Percentiles rank a stretch among this genome's conserved stretches.
Evolutionary conservation across 176 grass and related monocot species (phyloP).

Genomic region (Zoysia japonica): DNA sequence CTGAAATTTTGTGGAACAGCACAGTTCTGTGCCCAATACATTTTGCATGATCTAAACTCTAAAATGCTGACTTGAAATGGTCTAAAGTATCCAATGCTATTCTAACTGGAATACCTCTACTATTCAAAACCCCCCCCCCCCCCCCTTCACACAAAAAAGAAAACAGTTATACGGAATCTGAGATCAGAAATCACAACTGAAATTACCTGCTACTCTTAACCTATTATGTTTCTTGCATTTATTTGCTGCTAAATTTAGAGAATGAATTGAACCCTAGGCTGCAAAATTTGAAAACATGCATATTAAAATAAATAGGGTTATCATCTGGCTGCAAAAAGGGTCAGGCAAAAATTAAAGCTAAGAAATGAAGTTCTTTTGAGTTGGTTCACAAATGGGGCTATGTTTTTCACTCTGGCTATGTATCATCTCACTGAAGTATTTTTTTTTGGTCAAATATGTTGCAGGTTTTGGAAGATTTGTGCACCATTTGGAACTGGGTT

Average conservation of each 20-base stretch:
- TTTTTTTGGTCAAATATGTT: not conserved
- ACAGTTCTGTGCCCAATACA: not conserved
- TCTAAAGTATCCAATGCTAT: not conserved
- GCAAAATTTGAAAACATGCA: not conserved
- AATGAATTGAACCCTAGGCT: not conserved
- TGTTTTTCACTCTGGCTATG: not conserved
- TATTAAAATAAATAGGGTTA: not conserved
- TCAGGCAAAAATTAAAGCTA: not conserved
- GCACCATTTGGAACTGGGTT: conserved; percentile 89
- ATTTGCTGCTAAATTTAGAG: not conserved
- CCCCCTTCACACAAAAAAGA: no score
- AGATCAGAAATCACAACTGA: not conserved
- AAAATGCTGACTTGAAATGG: not conserved
- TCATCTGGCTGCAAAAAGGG: not conserved
- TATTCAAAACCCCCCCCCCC: no score
- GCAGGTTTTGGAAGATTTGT: conserved; percentile 88
- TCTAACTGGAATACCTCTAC: not conserved
- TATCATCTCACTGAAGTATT: conserved; percentile 3
- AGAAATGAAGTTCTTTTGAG: not conserved
- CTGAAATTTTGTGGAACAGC: not conserved
- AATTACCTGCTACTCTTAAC: not conserved
- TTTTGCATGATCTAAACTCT: not conserved
- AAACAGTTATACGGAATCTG: not conserved
- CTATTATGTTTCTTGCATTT: not conserved
- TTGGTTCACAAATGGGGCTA: conserved; percentile 9